Evolutionary conservation across 495 filamentous ascomycete genomes (phyloP).

Genomic region (Diplogelasinospora grovesii): DNA sequence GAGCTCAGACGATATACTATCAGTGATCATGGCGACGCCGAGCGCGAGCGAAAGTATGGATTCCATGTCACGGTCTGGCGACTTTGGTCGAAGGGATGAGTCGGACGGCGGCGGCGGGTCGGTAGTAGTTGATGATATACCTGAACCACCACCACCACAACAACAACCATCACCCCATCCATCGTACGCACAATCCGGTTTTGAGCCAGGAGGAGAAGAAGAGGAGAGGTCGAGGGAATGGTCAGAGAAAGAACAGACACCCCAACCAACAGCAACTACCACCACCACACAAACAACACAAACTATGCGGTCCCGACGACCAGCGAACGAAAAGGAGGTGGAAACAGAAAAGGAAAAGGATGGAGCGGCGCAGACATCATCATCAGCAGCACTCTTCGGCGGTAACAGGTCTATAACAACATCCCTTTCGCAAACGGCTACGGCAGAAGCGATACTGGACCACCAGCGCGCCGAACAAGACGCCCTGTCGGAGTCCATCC

Average conservation of each 20-base stretch:
- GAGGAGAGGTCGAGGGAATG: neutral
- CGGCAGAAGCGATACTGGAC: constrained; percentile 61
- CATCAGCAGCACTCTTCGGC: constrained; percentile 28
- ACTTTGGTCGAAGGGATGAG: no score
- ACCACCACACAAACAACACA: constrained; percentile 10
- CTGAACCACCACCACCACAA: constrained; percentile 8
- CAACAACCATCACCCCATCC: no score
- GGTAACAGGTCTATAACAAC: constrained; percentile 11
- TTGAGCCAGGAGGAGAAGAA: neutral
- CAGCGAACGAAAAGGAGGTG: constrained; percentile 9
- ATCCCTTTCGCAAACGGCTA: constrained; percentile 12
- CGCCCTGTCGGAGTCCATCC: constrained; percentile 70
- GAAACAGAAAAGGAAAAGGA: neutral
- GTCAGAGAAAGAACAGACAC: neutral
- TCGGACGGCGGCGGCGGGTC: no score
- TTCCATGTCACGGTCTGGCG: constrained; percentile 27
- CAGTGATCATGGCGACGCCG: constrained; percentile 39
- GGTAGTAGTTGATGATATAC: no score
- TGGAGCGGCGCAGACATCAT: constrained; percentile 16
- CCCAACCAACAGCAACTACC: neutral
- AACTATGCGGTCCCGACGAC: constrained; percentile 17
- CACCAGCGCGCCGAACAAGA: constrained; percentile 76
- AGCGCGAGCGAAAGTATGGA: constrained; percentile 42
- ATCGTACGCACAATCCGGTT: no score
- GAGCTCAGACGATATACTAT: constrained; percentile 46